These are phyloP conservation scores for Myochromella boudieri DNA, from an alignment of 768 basidiomycete genomes.

Conservation along the genomic window DNA sequence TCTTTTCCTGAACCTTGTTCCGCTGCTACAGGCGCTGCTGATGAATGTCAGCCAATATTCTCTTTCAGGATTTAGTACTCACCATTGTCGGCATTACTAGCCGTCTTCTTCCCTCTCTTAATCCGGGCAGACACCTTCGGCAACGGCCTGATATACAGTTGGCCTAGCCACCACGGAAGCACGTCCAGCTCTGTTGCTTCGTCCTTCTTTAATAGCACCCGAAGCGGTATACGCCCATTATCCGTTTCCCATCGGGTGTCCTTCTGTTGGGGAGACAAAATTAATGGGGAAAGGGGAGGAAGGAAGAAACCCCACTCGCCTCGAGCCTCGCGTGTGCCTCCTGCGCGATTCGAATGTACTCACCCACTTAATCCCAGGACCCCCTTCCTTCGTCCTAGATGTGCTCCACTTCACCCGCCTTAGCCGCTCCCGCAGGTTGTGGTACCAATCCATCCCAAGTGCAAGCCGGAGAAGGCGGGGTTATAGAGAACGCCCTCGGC, in stretches of 20 bases:
- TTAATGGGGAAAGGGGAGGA: too few relatives aligned
- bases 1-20: too few relatives aligned
- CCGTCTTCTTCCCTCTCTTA: too few relatives aligned
- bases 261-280: too few relatives aligned
- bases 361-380: constrained; percentile 29
- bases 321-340: constrained; percentile 63
- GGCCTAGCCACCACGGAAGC: constrained; percentile 51
- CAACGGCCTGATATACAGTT: constrained; percentile 64
- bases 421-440: constrained; percentile 72
- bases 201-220: constrained; percentile 34
- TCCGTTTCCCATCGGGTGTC: constrained; percentile 15
- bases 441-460: constrained; percentile 41
- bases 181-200: constrained; percentile 34
- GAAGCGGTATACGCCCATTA: constrained; percentile 20
- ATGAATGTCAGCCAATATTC: too few relatives aligned
- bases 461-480: constrained; percentile 21
- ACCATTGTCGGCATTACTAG: too few relatives aligned
- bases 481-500: constrained; percentile 70
- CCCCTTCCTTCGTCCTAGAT: constrained; percentile 13
- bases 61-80: too few relatives aligned
- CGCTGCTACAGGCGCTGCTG: too few relatives aligned
- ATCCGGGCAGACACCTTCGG: too few relatives aligned
- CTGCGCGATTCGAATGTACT: constrained; percentile 52
- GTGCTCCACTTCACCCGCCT: constrained; percentile 42
- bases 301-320: constrained; percentile 20